These are phyloP conservation scores for Ambispora gerdemannii DNA, from an alignment of 192 early-diverging fungal genomes.

Conservation along the genomic window DNA sequence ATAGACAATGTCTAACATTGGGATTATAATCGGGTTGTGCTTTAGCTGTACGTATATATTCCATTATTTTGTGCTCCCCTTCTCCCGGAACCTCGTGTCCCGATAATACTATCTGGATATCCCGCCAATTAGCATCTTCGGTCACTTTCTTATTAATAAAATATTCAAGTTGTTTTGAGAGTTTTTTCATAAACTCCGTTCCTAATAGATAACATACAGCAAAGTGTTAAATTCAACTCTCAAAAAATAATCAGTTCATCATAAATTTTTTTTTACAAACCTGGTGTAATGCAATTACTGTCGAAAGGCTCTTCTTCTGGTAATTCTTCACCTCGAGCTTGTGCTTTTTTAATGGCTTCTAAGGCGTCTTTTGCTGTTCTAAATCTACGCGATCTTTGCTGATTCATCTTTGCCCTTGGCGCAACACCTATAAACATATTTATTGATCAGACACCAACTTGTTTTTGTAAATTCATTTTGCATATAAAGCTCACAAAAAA, in stretches of 20 bases:
- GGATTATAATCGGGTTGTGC: slow-evolving; percentile 79
- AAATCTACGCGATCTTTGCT: slow-evolving; percentile 96
- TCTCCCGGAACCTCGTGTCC: slow-evolving; percentile 95
- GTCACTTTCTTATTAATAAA: slow-evolving; percentile 86
- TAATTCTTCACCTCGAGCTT: slow-evolving; percentile 67
- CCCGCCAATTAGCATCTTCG: slow-evolving; percentile 86
- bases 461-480: too few relatives aligned
- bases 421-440: slow-evolving; percentile 65
- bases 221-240: not conserved
- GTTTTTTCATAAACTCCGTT: slow-evolving; percentile 91
- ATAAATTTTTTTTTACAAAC: slow-evolving; percentile 34
- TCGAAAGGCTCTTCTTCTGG: slow-evolving; percentile 80
- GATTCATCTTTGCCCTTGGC: slow-evolving; percentile 99
- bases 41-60: slow-evolving; percentile 88
- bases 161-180: slow-evolving; percentile 84
- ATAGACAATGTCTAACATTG: slow-evolving; percentile 91
- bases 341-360: slow-evolving; percentile 59
- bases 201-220: slow-evolving; percentile 41
- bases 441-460: too few relatives aligned
- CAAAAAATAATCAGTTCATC: slow-evolving; percentile 4
- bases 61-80: slow-evolving; percentile 99
- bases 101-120: slow-evolving; percentile 88
- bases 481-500: too few relatives aligned
- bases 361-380: slow-evolving; percentile 85
- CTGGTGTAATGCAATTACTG: slow-evolving; percentile 98